Evolutionary conservation across 2,329 filamentous ascomycete genomes (phyloP).

Genomic region (Epichloe gansuensis): DNA sequence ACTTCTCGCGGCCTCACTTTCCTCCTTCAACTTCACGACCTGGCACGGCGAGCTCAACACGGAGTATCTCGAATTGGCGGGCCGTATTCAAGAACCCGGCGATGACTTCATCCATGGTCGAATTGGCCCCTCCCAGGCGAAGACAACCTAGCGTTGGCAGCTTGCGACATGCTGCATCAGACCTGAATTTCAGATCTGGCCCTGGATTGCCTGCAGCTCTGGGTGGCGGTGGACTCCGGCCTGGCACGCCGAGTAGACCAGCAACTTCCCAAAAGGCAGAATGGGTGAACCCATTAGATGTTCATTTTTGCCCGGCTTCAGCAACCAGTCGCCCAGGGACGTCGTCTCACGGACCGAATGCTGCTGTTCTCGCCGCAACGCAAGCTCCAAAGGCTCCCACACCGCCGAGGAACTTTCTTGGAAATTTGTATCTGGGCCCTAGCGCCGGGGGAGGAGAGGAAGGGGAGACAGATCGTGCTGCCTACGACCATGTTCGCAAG

Average conservation of each 20-base stretch:
- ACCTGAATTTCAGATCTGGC: conserved; percentile 22
- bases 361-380: not conserved
- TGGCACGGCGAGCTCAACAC: conserved; percentile 26
- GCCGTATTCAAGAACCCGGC: conserved; percentile 25
- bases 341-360: not conserved
- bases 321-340: conserved; percentile 7
- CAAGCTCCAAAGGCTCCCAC: not conserved
- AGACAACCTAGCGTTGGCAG: conserved; percentile 16
- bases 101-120: conserved; percentile 31
- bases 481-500: not conserved
- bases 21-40: conserved; percentile 19
- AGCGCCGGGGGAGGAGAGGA: not conserved
- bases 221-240: conserved; percentile 17
- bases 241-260: conserved; percentile 13
- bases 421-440: conserved; percentile 26
- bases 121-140: conserved; percentile 23
- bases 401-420: conserved; percentile 25
- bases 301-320: conserved; percentile 26
- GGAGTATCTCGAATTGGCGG: conserved; percentile 16
- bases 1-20: conserved; percentile 23
- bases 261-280: conserved; percentile 21
- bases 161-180: conserved; percentile 24
- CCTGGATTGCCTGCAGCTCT: conserved; percentile 20
- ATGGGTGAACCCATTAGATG: conserved; percentile 35
- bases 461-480: not conserved